phyloP scores from a whole-genome alignment of 2,329 filamentous ascomycete species.

The Cladosporium colombiae region DNA sequence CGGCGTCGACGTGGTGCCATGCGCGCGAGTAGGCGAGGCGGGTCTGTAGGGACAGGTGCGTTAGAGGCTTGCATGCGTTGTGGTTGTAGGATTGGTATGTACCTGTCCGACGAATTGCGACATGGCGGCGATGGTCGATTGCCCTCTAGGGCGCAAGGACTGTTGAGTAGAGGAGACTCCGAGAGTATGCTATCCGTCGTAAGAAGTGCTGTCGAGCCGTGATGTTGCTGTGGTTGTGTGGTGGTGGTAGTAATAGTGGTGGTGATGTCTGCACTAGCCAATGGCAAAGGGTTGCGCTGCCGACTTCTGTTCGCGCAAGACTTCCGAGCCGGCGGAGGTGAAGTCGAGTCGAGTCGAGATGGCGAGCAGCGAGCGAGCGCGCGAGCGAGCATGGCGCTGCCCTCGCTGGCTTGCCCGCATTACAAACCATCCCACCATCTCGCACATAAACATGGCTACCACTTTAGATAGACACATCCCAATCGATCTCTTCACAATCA shows the following conservation, averaged over 20 bases:
- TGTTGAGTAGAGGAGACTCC: background rate
- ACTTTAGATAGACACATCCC: conserved; percentile 11
- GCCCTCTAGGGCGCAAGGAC: conserved; percentile 16
- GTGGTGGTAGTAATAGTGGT: background rate
- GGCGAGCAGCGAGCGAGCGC: background rate
- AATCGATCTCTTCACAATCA: background rate
- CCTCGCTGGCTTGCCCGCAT: conserved; percentile 13
- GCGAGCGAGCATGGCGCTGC: background rate
- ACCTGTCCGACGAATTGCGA: conserved; percentile 20
- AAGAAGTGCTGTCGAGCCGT: background rate
- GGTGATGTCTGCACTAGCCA: background rate
- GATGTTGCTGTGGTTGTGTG: background rate
- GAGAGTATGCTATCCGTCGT: background rate
- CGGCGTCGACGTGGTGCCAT: conserved; percentile 87
- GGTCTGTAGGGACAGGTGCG: conserved; percentile 59
- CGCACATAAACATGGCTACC: conserved; percentile 1
- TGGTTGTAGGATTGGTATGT: background rate
- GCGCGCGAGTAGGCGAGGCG: conserved; percentile 92
- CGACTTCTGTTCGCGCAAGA: conserved; percentile 8
- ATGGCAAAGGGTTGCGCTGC: conserved; percentile 9
- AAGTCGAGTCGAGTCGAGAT: background rate
- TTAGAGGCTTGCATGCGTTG: too few species aligned
- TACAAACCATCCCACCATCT: conserved; percentile 18
- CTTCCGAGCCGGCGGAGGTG: conserved; percentile 4
- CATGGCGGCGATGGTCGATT: conserved; percentile 4